Evolutionary conservation across 2,329 filamentous ascomycete species (phyloP).

Genomic region (Furcasterigmium sp.): DNA sequence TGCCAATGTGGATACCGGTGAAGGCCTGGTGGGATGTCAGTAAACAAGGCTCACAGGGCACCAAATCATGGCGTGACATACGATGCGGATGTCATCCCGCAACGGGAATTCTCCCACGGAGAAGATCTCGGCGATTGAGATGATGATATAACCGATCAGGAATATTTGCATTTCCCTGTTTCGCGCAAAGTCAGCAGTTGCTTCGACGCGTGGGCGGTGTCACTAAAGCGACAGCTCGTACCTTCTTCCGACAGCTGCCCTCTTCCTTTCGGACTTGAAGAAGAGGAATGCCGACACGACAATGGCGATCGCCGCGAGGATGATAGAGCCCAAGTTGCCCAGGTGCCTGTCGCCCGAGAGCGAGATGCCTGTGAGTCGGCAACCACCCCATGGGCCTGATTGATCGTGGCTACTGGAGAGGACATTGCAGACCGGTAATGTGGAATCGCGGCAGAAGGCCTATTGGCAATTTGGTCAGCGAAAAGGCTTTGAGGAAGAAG

Average conservation of each 20-base stretch:
- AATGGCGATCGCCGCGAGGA: slow-evolving; percentile 77
- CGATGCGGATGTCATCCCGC: slow-evolving; percentile 62
- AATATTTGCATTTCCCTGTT: slow-evolving; percentile 94
- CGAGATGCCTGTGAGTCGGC: slow-evolving; percentile 69
- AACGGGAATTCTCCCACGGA: slow-evolving; percentile 87
- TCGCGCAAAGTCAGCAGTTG: slow-evolving; percentile 3
- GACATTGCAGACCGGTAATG: slow-evolving; percentile 80
- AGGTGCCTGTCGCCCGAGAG: slow-evolving; percentile 62
- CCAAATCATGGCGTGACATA: slow-evolving; percentile 35
- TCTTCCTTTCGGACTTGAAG: slow-evolving; percentile 79
- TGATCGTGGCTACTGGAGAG: slow-evolving; percentile 57
- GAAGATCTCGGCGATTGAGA: slow-evolving; percentile 95
- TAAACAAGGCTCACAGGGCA: no score
- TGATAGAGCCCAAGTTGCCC: slow-evolving; percentile 87
- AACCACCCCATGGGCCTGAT: slow-evolving; percentile 59
- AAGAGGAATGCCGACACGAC: slow-evolving; percentile 61
- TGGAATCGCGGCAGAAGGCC: slow-evolving; percentile 81
- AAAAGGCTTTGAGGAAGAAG: background rate
- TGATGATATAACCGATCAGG: slow-evolving; percentile 76
- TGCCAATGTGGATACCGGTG: slow-evolving; percentile 81
- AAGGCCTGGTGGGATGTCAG: slow-evolving; percentile 58
- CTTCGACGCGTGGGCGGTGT: background rate
- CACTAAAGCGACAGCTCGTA: slow-evolving; percentile 31
- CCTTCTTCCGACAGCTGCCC: slow-evolving; percentile 90
- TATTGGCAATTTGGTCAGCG: slow-evolving; percentile 36